phyloP scores from a whole-genome alignment of 495 filamentous ascomycete genomes.

The Aspergillus taichungensis region DNA sequence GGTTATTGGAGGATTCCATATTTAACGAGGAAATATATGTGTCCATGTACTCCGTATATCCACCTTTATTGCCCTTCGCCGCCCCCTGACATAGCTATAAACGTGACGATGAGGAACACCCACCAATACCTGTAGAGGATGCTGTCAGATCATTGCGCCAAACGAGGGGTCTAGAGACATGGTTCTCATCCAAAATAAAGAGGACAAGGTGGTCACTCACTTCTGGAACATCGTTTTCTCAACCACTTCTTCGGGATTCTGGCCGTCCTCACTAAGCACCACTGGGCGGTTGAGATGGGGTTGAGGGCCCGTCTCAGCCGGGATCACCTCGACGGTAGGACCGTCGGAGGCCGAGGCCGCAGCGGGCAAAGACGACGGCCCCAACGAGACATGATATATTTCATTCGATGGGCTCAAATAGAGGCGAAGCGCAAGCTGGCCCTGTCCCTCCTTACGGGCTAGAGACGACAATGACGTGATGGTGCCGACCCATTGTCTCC shows the following conservation, averaged over 20 bases:
- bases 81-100: conserved; percentile 36
- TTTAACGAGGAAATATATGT: background rate
- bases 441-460: conserved; percentile 1
- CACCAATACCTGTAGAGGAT: conserved; percentile 35
- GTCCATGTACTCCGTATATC: background rate
- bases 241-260: conserved; percentile 22
- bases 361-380: conserved; percentile 4
- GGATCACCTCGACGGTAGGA: conserved; percentile 22
- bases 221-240: conserved; percentile 42
- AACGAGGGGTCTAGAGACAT: background rate
- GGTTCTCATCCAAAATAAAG: background rate
- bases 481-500: conserved; percentile 35
- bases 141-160: conserved; percentile 1
- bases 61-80: conserved; percentile 25
- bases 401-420: conserved; percentile 28
- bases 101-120: conserved; percentile 34
- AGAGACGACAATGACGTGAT: conserved; percentile 26
- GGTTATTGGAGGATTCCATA: background rate
- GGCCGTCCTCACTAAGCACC: conserved; percentile 31
- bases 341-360: conserved; percentile 1
- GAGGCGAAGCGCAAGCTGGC: conserved; percentile 24
- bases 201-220: conserved; percentile 18
- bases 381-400: conserved; percentile 29
- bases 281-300: conserved; percentile 37
- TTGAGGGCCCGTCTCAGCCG: conserved; percentile 19